These are phyloP conservation scores for Plasmodium falciparum DNA, from an alignment of 169 alveolate species.

Conservation along the genomic window DNA sequence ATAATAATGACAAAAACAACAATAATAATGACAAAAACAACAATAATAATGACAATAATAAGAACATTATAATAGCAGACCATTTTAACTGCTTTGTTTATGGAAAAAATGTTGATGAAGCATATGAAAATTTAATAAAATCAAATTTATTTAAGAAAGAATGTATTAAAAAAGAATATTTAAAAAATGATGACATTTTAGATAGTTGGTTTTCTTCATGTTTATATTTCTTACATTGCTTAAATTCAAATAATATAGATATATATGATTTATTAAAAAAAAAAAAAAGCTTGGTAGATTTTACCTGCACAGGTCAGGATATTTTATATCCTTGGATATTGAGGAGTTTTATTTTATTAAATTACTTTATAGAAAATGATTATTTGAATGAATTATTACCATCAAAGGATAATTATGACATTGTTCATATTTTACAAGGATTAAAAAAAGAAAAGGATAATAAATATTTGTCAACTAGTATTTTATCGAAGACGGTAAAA, in stretches of 20 bases:
- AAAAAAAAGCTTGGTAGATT: constrained; percentile 21
- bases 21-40: too few relatives aligned
- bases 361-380: constrained; percentile 13
- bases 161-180: constrained; percentile 15
- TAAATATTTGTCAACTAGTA: not conserved
- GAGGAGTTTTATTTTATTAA: constrained; percentile 25
- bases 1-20: too few relatives aligned
- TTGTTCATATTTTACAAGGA: not conserved
- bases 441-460: not conserved
- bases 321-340: constrained; percentile 52
- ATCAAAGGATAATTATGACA: not conserved
- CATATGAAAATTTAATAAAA: constrained; percentile 13
- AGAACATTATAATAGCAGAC: too few relatives aligned
- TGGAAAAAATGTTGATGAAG: constrained; percentile 30
- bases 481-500: constrained; percentile 2
- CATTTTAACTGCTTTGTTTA: constrained; percentile 14
- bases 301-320: constrained; percentile 57
- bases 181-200: constrained; percentile 30
- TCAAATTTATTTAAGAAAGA: constrained; percentile 10
- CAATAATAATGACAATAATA: too few relatives aligned
- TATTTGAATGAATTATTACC: not conserved
- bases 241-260: constrained; percentile 10
- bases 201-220: constrained; percentile 66
- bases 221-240: constrained; percentile 34
- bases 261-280: not conserved